Conservation (phyloP, 768 basidiomycete genomes). For the Termitomyces eurrhizus region DNA sequence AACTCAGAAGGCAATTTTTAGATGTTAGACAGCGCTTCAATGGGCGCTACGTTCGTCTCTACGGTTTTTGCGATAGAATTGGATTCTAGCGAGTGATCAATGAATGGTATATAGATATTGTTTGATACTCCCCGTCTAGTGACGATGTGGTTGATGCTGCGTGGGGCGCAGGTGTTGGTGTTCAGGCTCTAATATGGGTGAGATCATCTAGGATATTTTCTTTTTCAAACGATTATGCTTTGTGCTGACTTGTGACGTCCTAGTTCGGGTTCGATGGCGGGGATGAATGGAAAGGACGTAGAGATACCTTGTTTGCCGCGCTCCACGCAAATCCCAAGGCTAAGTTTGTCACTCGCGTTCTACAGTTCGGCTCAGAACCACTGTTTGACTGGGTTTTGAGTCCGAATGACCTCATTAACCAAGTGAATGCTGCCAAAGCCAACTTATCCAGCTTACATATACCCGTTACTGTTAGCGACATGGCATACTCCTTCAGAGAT, state of each 20-base stretch:
- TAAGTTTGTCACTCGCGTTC: constrained; percentile 57
- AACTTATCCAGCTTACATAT: constrained; percentile 51
- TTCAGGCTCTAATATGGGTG: constrained; percentile 75
- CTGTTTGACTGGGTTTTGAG: constrained; percentile 55
- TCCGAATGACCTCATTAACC: constrained; percentile 42
- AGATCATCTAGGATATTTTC: constrained; percentile 12
- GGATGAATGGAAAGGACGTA: constrained; percentile 49
- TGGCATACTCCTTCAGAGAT: constrained; percentile 56
- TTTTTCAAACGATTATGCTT: not conserved
- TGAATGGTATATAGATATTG: not conserved
- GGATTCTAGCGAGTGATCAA: constrained; percentile 41
- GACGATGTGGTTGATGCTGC: constrained; percentile 66
- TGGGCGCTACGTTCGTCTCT: constrained; percentile 63
- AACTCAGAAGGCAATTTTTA: constrained; percentile 51
- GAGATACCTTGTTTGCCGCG: constrained; percentile 45
- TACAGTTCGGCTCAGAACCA: constrained; percentile 74
- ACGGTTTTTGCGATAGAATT: constrained; percentile 41
- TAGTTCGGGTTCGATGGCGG: constrained; percentile 48
- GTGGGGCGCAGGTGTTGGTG: constrained; percentile 63
- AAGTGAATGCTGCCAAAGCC: constrained; percentile 47
- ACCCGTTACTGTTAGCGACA: constrained; percentile 65
- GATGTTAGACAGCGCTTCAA: constrained; percentile 58
- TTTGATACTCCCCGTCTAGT: constrained; percentile 14
- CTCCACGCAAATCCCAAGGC: constrained; percentile 60
- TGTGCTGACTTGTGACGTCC: not conserved